phyloP scores from a whole-genome alignment of 768 basidiomycete genomes.

The Podaxis sp. region DNA sequence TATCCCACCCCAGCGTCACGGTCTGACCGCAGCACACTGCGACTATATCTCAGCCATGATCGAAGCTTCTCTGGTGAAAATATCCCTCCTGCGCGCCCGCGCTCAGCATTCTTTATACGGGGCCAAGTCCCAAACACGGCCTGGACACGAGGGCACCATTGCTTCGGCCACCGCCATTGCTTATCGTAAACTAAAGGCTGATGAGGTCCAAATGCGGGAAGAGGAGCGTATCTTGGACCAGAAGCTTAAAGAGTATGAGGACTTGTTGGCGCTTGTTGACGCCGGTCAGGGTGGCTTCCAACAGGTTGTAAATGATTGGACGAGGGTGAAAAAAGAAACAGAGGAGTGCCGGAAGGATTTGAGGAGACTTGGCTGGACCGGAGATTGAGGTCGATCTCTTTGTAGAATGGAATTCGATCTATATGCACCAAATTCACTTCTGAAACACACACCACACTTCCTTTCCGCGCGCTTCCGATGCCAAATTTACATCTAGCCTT shows the following conservation, averaged over 20 bases:
- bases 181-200: slow-evolving; percentile 31
- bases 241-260: slow-evolving; percentile 42
- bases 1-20: slow-evolving; percentile 28
- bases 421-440: too few species aligned
- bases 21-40: slow-evolving; percentile 32
- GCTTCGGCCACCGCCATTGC: slow-evolving; percentile 32
- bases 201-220: slow-evolving; percentile 34
- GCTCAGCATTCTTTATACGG: slow-evolving; percentile 40
- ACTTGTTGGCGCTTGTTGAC: slow-evolving; percentile 41
- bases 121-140: slow-evolving; percentile 23
- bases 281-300: slow-evolving; percentile 39
- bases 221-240: slow-evolving; percentile 38
- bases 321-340: slow-evolving; percentile 43
- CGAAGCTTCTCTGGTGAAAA: slow-evolving; percentile 47
- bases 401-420: not conserved
- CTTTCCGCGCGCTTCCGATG: too few species aligned
- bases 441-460: too few species aligned
- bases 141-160: slow-evolving; percentile 25
- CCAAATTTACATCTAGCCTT: too few species aligned
- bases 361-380: slow-evolving; percentile 51
- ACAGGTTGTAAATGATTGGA: slow-evolving; percentile 50
- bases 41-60: slow-evolving; percentile 45
- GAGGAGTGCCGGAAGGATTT: slow-evolving; percentile 52
- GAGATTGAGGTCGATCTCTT: slow-evolving; percentile 23
- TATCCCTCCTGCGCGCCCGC: slow-evolving; percentile 44